Evolutionary conservation across 805 yeast species (phyloP), one percentile per base, ranked within the genome.

Genomic region (Saccharomycodes ludwigii): DNA sequence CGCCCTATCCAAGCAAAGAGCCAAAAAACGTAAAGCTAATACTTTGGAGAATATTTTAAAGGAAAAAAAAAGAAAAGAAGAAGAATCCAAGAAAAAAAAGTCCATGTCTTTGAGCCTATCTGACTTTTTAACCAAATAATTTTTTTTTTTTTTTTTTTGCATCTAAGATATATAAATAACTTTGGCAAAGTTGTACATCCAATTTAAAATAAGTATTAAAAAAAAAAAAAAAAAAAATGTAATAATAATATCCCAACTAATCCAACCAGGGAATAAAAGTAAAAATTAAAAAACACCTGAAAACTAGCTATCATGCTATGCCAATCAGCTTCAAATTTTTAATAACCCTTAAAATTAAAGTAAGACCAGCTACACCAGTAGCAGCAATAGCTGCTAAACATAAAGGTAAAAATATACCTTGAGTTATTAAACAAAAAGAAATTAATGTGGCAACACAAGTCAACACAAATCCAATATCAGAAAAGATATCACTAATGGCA

Each of bases 11-110:
- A 63, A 59, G 40, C 58, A 57, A 15, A 49, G 68, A 28, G 55
- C 63, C 12, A 69, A 66, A 44, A 68, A 66, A 49, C 52, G 70
- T 28, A 68, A 65, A 45, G 55, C 55, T 43, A 65, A 58, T 35
- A 58, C 63, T 13, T 48, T 70, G 17, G 49, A 62, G 3, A 59
- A 50, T 34, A 42, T 71, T 37, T 46, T 71, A 22, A 52, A 54
- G 21, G 52, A 55, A 32, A 69, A 65, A 47, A 63, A 61, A 37
- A 53, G 56, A 27, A 58, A 54, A 18, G 55, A 58, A 37, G 50
- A 48, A 32, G 42, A 47, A 15, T 52, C 44, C 21, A 47, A 43
- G 21, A 44, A 47, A 9, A 49, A 50, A n/a, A 34, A 50, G 10
- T 46, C 52, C 16, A n/a, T n/a, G n/a, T 43, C 67, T 1, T 49